Base-by-base conservation (phyloP, 495 filamentous ascomycete species). In the Cercophora samala region DNA sequence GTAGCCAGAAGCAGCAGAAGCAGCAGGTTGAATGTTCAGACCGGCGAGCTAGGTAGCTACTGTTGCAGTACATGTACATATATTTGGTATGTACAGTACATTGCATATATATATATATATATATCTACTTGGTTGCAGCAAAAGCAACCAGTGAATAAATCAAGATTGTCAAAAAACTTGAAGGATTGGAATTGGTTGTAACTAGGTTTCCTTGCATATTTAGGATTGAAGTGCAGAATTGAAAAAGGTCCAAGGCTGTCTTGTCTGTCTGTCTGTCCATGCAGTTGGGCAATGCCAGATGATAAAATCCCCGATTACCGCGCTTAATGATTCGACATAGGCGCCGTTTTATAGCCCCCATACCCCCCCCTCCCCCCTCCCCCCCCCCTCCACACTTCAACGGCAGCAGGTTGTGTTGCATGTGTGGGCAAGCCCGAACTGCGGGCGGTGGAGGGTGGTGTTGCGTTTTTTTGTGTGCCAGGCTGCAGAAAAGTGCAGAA, bases 181-280 rank as follows among this genome's bases (percentile, higher is more conserved):
- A n/a, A 46, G 53, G 53, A 56, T 23, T 18, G 22, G 53, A 56
- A 56, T n/a, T n/a, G n/a, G n/a, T n/a, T n/a, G n/a, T 56, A 56
- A 29, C 8, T 29, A 29, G 26, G 26, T n/a, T n/a, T n/a, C n/a
- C 52, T 13, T 54, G 52, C 15, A 5, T 17, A 54, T 4, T 32
- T 46, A 13, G 37, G 15, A 18, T 46, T 9, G 13, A 46, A 46
- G 53, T 19, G 53, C 53, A 22, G 22, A 56, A 56, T 21, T 2
- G 11, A 56, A 11, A 46, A 18, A 46, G 13, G 6, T 2, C 13
- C 2, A 46, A 29, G 26, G 9, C 11, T 46, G 9, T n/a, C n/a
- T n/a, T n/a, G n/a, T n/a, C n/a, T n/a, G n/a, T n/a, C n/a, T n/a
- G n/a, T n/a, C n/a, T 56, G 53, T 29, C 26, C 26, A 8, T 56